These are phyloP conservation scores for Cystofilobasidium capitatum DNA, from an alignment of 768 basidiomycete species.

Conservation along the genomic window DNA sequence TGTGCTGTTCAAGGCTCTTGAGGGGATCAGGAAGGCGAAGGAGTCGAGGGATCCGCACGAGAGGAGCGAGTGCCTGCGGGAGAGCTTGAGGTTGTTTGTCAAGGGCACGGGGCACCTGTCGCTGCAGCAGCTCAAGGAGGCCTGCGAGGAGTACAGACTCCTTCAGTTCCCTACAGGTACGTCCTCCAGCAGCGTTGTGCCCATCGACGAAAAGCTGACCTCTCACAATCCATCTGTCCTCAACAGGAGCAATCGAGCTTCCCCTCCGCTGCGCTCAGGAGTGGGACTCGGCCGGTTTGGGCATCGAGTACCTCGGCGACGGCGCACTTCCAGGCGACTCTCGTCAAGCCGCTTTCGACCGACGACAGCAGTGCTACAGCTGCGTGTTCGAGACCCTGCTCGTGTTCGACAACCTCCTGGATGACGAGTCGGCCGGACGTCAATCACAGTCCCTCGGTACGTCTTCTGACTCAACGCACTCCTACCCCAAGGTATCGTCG, in stretches of 20 bases:
- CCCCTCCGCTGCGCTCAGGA: slow-evolving; percentile 72
- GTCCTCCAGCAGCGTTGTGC: background rate
- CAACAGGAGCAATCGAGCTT: slow-evolving; percentile 67
- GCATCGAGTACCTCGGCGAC: slow-evolving; percentile 54
- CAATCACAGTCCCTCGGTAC: background rate
- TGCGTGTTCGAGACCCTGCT: slow-evolving; percentile 71
- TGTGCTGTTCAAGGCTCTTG: slow-evolving; percentile 93
- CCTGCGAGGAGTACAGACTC: slow-evolving; percentile 80
- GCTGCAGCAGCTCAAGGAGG: slow-evolving; percentile 71
- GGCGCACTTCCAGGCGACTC: slow-evolving; percentile 53
- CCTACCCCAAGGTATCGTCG: background rate
- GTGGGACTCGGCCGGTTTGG: slow-evolving; percentile 61
- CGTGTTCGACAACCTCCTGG: slow-evolving; percentile 56
- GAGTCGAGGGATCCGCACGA: slow-evolving; percentile 67
- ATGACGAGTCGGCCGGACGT: slow-evolving; percentile 38
- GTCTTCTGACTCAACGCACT: background rate
- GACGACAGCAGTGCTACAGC: slow-evolving; percentile 65
- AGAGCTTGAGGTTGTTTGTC: slow-evolving; percentile 86
- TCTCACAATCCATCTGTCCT: background rate
- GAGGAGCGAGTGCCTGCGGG: slow-evolving; percentile 65
- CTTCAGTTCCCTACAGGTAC: slow-evolving; percentile 72
- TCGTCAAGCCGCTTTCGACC: slow-evolving; percentile 51
- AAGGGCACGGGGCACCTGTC: slow-evolving; percentile 79
- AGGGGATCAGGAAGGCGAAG: slow-evolving; percentile 81
- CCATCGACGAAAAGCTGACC: background rate